Percentiles rank a stretch among this genome's conserved stretches.
Evolutionary conservation across 1,284 basidiomycete species (phyloP).

Genomic region (Ganoderma lingzhi): DNA sequence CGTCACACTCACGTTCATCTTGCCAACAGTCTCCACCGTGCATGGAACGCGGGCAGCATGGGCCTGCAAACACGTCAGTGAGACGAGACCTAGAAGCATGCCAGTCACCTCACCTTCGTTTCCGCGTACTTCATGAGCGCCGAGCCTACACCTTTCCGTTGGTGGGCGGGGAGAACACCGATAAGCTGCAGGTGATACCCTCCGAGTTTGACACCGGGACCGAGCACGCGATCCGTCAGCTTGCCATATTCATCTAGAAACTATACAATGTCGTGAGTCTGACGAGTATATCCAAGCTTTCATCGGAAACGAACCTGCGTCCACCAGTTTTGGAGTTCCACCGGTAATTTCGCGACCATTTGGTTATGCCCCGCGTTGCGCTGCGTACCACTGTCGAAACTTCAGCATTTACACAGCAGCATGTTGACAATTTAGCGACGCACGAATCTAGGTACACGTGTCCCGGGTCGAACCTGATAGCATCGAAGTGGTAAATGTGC

Average conservation of each 20-base stretch:
- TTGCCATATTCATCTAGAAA: conserved; percentile 27
- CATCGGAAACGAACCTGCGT: conserved; percentile 8
- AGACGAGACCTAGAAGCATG: neutral
- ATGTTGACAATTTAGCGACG: neutral
- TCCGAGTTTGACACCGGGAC: conserved; percentile 31
- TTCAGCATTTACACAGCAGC: neutral
- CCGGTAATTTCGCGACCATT: conserved; percentile 18
- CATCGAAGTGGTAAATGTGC: no score
- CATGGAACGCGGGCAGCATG: conserved; percentile 15
- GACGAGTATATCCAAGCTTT: no score
- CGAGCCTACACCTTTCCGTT: conserved; percentile 28
- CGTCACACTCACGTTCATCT: conserved; percentile 17
- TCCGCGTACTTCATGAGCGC: conserved; percentile 26
- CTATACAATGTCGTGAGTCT: conserved; percentile 7
- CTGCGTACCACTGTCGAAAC: neutral
- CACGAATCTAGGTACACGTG: conserved; percentile 25
- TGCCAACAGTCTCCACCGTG: conserved; percentile 24
- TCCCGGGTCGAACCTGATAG: conserved; percentile 31
- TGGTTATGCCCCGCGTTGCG: neutral
- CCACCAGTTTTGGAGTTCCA: conserved; percentile 27
- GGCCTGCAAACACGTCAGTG: conserved; percentile 16
- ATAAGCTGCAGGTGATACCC: conserved; percentile 36
- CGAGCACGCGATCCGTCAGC: conserved; percentile 23
- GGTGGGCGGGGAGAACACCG: conserved; percentile 30
- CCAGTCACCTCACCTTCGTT: conserved; percentile 26